These are phyloP conservation scores for Diaporthe batatas DNA, from an alignment of 2,329 filamentous ascomycete genomes.

Conservation along the genomic window DNA sequence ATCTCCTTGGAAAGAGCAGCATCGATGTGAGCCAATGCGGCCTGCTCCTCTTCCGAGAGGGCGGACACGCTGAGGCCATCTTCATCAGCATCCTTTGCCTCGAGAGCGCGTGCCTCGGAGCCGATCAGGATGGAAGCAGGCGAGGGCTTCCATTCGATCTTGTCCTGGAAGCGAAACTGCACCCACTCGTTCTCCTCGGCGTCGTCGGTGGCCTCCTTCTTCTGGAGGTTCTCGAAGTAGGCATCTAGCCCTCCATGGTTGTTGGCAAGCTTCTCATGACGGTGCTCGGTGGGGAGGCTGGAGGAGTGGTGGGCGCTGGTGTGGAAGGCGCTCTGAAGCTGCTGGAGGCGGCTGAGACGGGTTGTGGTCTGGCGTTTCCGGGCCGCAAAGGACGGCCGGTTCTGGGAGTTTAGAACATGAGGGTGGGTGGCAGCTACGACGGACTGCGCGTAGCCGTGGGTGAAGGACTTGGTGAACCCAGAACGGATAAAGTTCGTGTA, in stretches of 20 bases:
- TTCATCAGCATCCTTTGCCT: constrained; percentile 51
- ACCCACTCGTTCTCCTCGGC: constrained; percentile 84
- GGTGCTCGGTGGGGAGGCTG: constrained; percentile 69
- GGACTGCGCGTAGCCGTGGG: constrained; percentile 97
- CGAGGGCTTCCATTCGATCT: constrained; percentile 87
- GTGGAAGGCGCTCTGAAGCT: constrained; percentile 85
- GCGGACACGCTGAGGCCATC: constrained; percentile 48
- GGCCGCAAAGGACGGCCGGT: constrained; percentile 70
- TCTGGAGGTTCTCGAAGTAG: constrained; percentile 92
- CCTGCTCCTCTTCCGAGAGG: constrained; percentile 63
- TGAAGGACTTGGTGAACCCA: constrained; percentile 96
- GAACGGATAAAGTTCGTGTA: constrained; percentile 92
- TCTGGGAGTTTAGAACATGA: constrained; percentile 81
- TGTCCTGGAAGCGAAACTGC: constrained; percentile 89
- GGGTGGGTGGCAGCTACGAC: constrained; percentile 93
- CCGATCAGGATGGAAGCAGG: constrained; percentile 67
- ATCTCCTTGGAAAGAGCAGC: constrained; percentile 87
- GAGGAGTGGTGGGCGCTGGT: constrained; percentile 65
- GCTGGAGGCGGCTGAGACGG: constrained; percentile 70
- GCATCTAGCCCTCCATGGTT: constrained; percentile 81
- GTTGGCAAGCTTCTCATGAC: constrained; percentile 60
- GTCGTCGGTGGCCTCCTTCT: constrained; percentile 76
- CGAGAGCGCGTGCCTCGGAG: constrained; percentile 51
- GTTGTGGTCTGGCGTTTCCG: constrained; percentile 64
- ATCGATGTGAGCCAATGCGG: constrained; percentile 83